A percentile compares a stretch with the other conserved stretches of the same genome.
phyloP scores from a whole-genome alignment of 225 moss, liverwort and hornwort genomes.

The Marchantia polymorpha region DNA sequence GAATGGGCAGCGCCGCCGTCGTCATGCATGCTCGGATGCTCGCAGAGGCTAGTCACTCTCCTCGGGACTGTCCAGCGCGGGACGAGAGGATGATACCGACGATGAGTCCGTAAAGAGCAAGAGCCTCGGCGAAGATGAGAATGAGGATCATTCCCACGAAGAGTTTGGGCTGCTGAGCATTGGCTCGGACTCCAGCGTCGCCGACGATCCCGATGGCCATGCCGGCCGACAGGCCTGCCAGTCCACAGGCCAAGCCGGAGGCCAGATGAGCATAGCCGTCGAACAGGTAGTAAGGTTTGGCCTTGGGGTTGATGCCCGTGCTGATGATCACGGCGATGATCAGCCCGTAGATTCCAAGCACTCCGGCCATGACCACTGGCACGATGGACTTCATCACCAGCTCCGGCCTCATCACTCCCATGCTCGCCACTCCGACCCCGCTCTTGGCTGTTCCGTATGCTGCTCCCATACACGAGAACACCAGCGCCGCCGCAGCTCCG shows the following conservation, averaged over 20 bases:
- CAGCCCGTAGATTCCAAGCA: constrained; percentile 63
- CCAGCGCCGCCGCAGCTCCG: constrained; percentile 72
- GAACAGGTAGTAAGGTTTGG: constrained; percentile 69
- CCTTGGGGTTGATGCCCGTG: constrained; percentile 67
- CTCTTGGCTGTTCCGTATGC: constrained; percentile 68
- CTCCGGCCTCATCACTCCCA: constrained; percentile 71
- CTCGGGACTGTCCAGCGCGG: constrained; percentile 70
- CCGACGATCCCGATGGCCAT: constrained; percentile 87
- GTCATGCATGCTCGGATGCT: no score
- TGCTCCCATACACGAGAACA: constrained; percentile 76
- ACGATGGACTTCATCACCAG: constrained; percentile 74
- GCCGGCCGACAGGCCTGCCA: constrained; percentile 77
- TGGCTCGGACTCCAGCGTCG: constrained; percentile 66
- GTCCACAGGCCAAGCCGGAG: constrained; percentile 58
- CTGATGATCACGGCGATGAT: constrained; percentile 67
- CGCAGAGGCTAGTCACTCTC: not conserved
- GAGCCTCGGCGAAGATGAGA: constrained; percentile 86
- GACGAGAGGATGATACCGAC: constrained; percentile 82
- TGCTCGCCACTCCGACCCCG: constrained; percentile 64
- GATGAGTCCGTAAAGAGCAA: constrained; percentile 79
- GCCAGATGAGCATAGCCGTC: constrained; percentile 66
- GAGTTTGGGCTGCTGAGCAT: constrained; percentile 83
- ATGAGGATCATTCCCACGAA: constrained; percentile 84
- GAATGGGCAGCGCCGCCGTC: no score
- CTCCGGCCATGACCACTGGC: constrained; percentile 78